Evolutionary conservation across 768 basidiomycete species (phyloP).

Genomic region (Lactifluus pinguis): DNA sequence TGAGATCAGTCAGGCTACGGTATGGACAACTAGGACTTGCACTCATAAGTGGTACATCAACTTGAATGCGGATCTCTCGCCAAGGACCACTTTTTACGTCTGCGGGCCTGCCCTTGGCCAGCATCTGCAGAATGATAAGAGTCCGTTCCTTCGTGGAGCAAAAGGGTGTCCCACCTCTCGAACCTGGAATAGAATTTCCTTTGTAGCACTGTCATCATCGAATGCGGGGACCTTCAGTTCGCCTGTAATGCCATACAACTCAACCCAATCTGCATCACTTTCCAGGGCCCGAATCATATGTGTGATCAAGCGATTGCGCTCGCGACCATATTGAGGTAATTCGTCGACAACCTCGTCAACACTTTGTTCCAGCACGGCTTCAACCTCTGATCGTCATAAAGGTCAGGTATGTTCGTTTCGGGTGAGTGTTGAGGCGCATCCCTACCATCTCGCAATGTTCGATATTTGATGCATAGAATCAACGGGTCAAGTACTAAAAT

Average conservation of each 20-base stretch:
- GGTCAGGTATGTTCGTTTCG: neutral
- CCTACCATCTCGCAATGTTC: slow-evolving; percentile 75
- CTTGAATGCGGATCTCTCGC: slow-evolving; percentile 73
- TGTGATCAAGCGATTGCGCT: slow-evolving; percentile 38
- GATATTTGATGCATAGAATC: slow-evolving; percentile 59
- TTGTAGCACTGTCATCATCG: slow-evolving; percentile 25
- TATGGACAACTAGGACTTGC: slow-evolving; percentile 34
- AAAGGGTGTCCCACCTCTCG: slow-evolving; percentile 30
- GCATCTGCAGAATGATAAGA: slow-evolving; percentile 20
- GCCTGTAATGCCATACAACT: slow-evolving; percentile 60
- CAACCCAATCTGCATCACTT: slow-evolving; percentile 56
- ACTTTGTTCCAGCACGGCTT: slow-evolving; percentile 44
- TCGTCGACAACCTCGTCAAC: slow-evolving; percentile 37
- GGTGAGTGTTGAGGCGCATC: neutral
- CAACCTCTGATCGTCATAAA: slow-evolving; percentile 46
- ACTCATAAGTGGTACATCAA: slow-evolving; percentile 75
- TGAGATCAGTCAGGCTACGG: slow-evolving; percentile 4
- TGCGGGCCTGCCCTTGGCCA: slow-evolving; percentile 36
- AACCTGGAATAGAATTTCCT: slow-evolving; percentile 22
- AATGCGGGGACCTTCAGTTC: slow-evolving; percentile 50
- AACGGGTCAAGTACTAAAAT: slow-evolving; percentile 52
- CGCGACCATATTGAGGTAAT: slow-evolving; percentile 25
- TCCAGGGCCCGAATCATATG: slow-evolving; percentile 52
- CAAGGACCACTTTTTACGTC: slow-evolving; percentile 37
- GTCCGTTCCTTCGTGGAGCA: slow-evolving; percentile 21